Base-by-base conservation (phyloP, 192 early-diverging fungal species). In the Coemansia sp. region DNA sequence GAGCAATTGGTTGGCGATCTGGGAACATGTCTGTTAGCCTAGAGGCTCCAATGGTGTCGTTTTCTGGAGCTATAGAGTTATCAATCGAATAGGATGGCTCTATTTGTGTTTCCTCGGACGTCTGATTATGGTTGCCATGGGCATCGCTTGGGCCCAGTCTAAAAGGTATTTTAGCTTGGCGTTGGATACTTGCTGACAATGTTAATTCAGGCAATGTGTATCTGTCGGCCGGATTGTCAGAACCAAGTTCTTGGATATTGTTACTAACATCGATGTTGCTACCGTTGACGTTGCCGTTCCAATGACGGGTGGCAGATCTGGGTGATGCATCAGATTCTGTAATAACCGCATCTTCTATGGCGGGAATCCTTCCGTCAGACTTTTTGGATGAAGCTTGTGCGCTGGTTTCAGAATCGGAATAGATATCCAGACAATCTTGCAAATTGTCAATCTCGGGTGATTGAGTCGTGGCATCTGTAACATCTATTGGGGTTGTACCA, bases 11-110 rank as follows among this genome's bases (percentile, higher is more conserved):
- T 62, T 62, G 72, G 41, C 80, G 76, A 15, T 82, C 80, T 2
- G 80, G 80, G 36, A 82, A 82, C 21, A 75, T 75, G 18, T 77
- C 75, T 19, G 80, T 63, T 6, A 82, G 13, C 3, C 15, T 59
- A 9, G 57, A 9, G 39, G 36, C 13, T 37, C 37, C 11, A 19
- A 5, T 59, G 3, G 4, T 46, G 41, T 62, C 19, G 41, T 8
- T 22, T 41, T 37, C 4, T 47, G 9, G 36, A n/a, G 57, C 19
- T 26, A 10, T 0, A 26, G 26, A 26, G 51, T 49, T 49, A 18
- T 5, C 47, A 49, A n/a, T 49, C 13, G 6, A 1, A 49, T 49
- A 15, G 13, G 47, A 18, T 8, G n/a, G 16, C 13, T 11, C 18
- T 3, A 18, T 18, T 18, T 15, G n/a, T 8, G n/a, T 18, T 18